Percentiles rank a stretch among this genome's conserved stretches.
Conservation (phyloP, 306 rosid species). For the Phaseolus lunatus region DNA sequence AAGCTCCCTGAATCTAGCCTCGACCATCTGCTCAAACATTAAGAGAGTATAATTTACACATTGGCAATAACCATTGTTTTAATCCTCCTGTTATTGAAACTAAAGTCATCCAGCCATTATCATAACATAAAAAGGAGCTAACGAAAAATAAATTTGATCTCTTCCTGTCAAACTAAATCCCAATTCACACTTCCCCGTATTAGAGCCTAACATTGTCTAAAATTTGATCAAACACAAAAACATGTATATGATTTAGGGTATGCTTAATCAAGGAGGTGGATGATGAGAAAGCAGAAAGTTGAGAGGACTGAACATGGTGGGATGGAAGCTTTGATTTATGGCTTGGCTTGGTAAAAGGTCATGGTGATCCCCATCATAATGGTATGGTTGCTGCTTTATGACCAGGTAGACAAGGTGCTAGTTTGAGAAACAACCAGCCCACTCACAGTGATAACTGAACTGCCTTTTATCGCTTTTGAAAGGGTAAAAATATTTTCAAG, state of each 20-base stretch:
- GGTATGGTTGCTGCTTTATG: neutral
- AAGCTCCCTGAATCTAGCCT: conserved; percentile 78
- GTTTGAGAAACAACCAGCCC: conserved; percentile 2
- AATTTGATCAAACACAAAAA: conserved; percentile 5
- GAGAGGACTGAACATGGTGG: neutral
- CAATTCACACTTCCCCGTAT: conserved; percentile 9
- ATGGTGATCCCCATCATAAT: neutral
- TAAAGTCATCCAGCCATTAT: neutral
- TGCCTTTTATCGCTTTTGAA: neutral
- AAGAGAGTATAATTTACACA: conserved; percentile 35
- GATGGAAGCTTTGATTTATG: neutral
- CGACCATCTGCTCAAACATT: conserved; percentile 73
- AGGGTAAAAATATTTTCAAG: conserved; percentile 2
- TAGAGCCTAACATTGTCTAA: conserved; percentile 27
- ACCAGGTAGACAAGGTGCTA: neutral
- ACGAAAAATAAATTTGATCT: conserved; percentile 13
- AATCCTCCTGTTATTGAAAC: neutral
- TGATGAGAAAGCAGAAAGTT: neutral
- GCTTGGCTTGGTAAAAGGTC: neutral
- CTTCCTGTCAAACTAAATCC: conserved; percentile 27
- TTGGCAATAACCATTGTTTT: conserved; percentile 1
- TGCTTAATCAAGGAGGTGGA: neutral
- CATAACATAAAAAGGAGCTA: conserved; percentile 10
- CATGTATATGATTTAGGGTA: neutral
- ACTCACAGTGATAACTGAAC: neutral